phyloP scores from a whole-genome alignment of 345 rosid genomes.

The Moringa oleifera region DNA sequence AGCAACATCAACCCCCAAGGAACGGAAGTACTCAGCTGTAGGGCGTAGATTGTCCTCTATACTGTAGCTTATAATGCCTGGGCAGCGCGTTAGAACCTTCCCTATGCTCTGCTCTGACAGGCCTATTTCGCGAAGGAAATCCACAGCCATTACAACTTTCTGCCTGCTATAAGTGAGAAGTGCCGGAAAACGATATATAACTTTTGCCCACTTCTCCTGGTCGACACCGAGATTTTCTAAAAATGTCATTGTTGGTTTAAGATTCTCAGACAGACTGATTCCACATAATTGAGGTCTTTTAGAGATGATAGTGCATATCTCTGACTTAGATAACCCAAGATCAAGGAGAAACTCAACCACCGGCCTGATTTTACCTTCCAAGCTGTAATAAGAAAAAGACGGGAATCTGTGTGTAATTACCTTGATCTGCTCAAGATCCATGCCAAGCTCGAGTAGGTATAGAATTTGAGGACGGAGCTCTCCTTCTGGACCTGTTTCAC shows the following conservation, averaged over 20 bases:
- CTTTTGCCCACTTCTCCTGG: slow-evolving; percentile 81
- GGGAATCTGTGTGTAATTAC: slow-evolving; percentile 65
- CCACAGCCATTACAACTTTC: slow-evolving; percentile 50
- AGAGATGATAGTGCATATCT: slow-evolving; percentile 49
- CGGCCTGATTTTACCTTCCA: slow-evolving; percentile 84
- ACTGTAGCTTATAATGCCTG: slow-evolving; percentile 69
- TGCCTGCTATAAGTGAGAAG: slow-evolving; percentile 78
- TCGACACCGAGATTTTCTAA: slow-evolving; percentile 75
- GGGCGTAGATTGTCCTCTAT: slow-evolving; percentile 82
- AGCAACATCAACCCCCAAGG: slow-evolving; percentile 59
- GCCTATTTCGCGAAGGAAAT: slow-evolving; percentile 68
- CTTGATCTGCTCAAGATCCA: slow-evolving; percentile 78
- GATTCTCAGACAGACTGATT: slow-evolving; percentile 65
- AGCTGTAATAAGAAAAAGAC: slow-evolving; percentile 76
- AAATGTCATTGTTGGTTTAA: slow-evolving; percentile 72
- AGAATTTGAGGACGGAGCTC: slow-evolving; percentile 59
- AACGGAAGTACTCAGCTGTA: slow-evolving; percentile 58
- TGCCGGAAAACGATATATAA: slow-evolving; percentile 74
- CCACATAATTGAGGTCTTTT: slow-evolving; percentile 91
- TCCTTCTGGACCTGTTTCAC: slow-evolving; percentile 53
- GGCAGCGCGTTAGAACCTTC: slow-evolving; percentile 65
- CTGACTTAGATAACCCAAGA: slow-evolving; percentile 70
- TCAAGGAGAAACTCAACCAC: slow-evolving; percentile 76
- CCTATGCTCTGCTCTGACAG: slow-evolving; percentile 59
- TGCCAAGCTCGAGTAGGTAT: slow-evolving; percentile 77